Conservation (phyloP, 176 grass and related monocot genomes). For the Oryza longistaminata region DNA sequence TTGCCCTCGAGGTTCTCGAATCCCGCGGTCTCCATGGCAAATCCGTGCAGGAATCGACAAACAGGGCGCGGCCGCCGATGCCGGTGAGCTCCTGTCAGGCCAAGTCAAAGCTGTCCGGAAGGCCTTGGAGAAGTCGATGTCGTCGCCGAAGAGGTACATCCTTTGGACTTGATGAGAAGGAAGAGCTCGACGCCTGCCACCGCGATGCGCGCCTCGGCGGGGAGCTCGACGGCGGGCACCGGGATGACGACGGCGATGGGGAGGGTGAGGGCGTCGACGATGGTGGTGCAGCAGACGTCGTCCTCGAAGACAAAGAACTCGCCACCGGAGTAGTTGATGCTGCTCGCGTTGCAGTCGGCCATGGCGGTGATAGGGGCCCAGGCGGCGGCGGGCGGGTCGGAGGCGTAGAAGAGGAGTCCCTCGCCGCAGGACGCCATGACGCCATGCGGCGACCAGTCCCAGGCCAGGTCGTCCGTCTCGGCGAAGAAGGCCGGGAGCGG, state of each 20-base stretch:
- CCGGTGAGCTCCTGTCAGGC: constrained; percentile 29
- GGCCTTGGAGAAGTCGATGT: constrained; percentile 46
- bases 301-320: constrained; percentile 62
- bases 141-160: constrained; percentile 43
- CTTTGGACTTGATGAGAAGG: constrained; percentile 51
- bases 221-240: constrained; percentile 40
- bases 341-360: constrained; percentile 39
- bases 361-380: constrained; percentile 38
- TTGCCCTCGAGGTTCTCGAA: constrained; percentile 41
- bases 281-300: constrained; percentile 33
- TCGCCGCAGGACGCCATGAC: constrained; percentile 57
- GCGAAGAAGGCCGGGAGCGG: constrained; percentile 46
- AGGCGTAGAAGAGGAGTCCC: constrained; percentile 47
- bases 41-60: constrained; percentile 47
- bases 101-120: neutral
- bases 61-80: constrained; percentile 48
- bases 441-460: constrained; percentile 51
- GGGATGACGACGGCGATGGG: neutral
- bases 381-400: constrained; percentile 13
- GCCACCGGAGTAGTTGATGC: constrained; percentile 49
- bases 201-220: constrained; percentile 35
- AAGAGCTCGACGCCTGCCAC: constrained; percentile 51
- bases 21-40: constrained; percentile 31
- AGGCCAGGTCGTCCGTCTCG: constrained; percentile 51
- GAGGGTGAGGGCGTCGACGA: constrained; percentile 37